Conservation (phyloP, 2,329 filamentous ascomycete genomes). For the Lasiodiplodia gonubiensis region DNA sequence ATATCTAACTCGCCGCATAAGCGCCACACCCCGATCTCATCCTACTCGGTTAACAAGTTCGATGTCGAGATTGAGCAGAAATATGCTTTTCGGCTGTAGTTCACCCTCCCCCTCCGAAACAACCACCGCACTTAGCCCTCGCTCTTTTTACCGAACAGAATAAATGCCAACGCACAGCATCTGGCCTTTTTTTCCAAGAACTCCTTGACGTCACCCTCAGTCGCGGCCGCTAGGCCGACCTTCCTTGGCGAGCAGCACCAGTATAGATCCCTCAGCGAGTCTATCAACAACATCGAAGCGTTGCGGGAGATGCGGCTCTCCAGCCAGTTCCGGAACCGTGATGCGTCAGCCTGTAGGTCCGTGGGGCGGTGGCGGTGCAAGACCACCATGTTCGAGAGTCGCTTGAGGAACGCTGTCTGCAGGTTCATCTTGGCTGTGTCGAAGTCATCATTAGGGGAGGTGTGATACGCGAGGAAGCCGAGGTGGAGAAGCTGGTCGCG, state of each 20-base stretch:
- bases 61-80: too few relatives aligned
- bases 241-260: not conserved
- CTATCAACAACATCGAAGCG: not conserved
- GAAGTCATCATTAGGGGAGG: not conserved
- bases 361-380: not conserved
- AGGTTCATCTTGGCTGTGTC: not conserved
- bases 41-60: too few relatives aligned
- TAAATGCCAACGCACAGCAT: not conserved
- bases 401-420: not conserved
- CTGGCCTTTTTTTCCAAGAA: not conserved
- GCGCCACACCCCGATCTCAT: too few relatives aligned
- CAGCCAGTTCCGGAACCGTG: not conserved
- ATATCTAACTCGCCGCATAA: too few relatives aligned
- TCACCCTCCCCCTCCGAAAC: too few relatives aligned
- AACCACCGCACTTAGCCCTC: too few relatives aligned
- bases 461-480: not conserved
- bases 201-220: not conserved
- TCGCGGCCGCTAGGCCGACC: not conserved
- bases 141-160: not conserved
- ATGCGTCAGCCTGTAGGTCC: not conserved
- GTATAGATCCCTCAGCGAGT: not conserved
- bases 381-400: not conserved
- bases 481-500: not conserved
- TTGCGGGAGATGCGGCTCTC: not conserved
- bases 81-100: too few relatives aligned